A percentile compares a stretch with the other conserved stretches of the same genome.
Conservation (phyloP, 306 rosid genomes). For the Vigna hirtella region DNA sequence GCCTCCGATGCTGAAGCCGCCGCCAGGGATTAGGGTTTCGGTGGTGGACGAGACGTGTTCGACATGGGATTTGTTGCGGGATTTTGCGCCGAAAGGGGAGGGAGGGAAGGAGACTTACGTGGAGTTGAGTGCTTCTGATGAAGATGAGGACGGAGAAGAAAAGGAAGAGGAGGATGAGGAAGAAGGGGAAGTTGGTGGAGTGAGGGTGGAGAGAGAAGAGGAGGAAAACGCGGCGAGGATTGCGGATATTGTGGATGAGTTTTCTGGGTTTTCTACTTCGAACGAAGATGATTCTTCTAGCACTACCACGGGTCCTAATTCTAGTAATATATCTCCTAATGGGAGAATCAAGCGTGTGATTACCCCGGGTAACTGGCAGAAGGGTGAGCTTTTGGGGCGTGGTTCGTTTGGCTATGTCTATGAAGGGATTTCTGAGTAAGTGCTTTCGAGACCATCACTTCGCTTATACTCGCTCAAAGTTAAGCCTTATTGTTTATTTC, state of each 20-base stretch:
- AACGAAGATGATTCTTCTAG: conserved; percentile 88
- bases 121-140: conserved; percentile 37
- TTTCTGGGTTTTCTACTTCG: conserved; percentile 67
- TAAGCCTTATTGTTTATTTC: conserved; percentile 2
- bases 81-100: conserved; percentile 59
- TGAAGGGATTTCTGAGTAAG: conserved; percentile 90
- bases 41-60: conserved; percentile 55
- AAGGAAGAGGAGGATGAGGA: conserved; percentile 21
- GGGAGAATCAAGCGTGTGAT: conserved; percentile 62
- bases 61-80: conserved; percentile 75
- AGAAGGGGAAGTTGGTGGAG: conserved; percentile 19
- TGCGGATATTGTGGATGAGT: conserved; percentile 39
- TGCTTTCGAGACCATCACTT: conserved; percentile 40
- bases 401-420: conserved; percentile 93
- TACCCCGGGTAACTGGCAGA: conserved; percentile 58
- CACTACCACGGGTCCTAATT: conserved; percentile 65
- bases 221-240: conserved; percentile 44
- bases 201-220: conserved; percentile 29
- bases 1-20: conserved; percentile 80
- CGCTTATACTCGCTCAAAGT: conserved; percentile 6
- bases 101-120: conserved; percentile 18
- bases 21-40: conserved; percentile 63
- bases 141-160: conserved; percentile 21
- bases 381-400: conserved; percentile 85
- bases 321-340: conserved; percentile 72